Percentiles rank a stretch among this genome's conserved stretches.
Evolutionary conservation across 352 stramenopile species (phyloP).

Genomic region (Elongisporangium senticosum): DNA sequence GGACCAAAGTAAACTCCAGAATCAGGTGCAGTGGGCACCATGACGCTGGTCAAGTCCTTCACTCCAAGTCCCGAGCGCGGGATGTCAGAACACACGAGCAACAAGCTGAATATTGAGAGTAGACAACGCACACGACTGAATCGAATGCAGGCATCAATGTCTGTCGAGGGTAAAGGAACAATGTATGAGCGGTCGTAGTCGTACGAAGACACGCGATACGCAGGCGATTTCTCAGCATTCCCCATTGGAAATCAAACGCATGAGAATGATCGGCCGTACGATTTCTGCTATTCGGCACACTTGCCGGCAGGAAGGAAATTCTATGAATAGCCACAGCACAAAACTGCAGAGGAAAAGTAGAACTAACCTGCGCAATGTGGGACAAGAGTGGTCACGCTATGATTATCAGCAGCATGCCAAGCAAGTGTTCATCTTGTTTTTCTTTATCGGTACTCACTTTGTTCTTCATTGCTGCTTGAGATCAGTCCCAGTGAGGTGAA

Average conservation of each 20-base stretch:
- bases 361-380: no score
- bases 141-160: conserved; percentile 3
- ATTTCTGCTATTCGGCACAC: not conserved
- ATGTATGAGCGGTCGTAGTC: not conserved
- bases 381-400: no score
- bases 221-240: not conserved
- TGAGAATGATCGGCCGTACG: not conserved
- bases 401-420: no score
- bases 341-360: no score
- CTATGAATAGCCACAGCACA: not conserved
- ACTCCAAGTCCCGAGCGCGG: conserved; percentile 26
- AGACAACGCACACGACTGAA: conserved; percentile 2
- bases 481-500: no score
- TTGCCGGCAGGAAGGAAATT: not conserved
- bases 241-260: not conserved
- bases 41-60: conserved; percentile 8
- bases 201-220: not conserved
- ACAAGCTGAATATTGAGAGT: conserved; percentile 6
- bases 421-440: no score
- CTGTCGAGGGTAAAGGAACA: not conserved
- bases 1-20: conserved; percentile 21
- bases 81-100: conserved; percentile 22
- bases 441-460: no score
- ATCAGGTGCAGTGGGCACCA: conserved; percentile 7
- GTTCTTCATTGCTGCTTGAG: no score